These are phyloP conservation scores for Gamsiella multidivaricata DNA, from an alignment of 192 early-diverging fungal species.

Conservation along the genomic window DNA sequence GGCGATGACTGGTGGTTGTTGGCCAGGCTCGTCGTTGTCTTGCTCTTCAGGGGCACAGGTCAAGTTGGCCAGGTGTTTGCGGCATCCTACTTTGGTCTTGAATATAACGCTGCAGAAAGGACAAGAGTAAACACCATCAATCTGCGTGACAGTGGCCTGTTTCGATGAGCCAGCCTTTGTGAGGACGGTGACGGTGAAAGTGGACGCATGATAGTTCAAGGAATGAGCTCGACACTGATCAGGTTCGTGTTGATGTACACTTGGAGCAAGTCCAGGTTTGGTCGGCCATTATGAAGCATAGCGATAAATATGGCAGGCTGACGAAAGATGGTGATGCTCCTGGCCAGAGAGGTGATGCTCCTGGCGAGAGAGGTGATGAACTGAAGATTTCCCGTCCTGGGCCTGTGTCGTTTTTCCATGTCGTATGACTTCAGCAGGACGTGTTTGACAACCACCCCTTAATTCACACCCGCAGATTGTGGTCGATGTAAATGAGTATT, in stretches of 20 bases:
- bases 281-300: not conserved
- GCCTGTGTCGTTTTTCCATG: too few relatives aligned
- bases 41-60: conserved; percentile 8
- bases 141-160: conserved; percentile 11
- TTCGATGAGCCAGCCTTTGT: conserved; percentile 10
- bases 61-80: conserved; percentile 17
- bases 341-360: not conserved
- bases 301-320: too few relatives aligned
- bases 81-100: conserved; percentile 24
- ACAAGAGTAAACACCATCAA: conserved; percentile 14
- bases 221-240: conserved; percentile 4
- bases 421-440: too few relatives aligned
- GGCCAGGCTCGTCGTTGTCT: conserved; percentile 1
- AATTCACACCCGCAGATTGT: too few relatives aligned
- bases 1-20: conserved; percentile 20
- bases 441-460: too few relatives aligned
- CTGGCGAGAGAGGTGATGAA: not conserved
- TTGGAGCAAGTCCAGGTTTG: conserved; percentile 10
- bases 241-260: conserved; percentile 5
- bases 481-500: too few relatives aligned
- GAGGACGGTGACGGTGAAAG: conserved; percentile 6
- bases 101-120: not conserved
- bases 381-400: too few relatives aligned
- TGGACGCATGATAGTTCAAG: not conserved
- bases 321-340: not conserved